These are phyloP conservation scores for Tuber indicum DNA, from an alignment of 495 filamentous ascomycete genomes.

Conservation along the genomic window DNA sequence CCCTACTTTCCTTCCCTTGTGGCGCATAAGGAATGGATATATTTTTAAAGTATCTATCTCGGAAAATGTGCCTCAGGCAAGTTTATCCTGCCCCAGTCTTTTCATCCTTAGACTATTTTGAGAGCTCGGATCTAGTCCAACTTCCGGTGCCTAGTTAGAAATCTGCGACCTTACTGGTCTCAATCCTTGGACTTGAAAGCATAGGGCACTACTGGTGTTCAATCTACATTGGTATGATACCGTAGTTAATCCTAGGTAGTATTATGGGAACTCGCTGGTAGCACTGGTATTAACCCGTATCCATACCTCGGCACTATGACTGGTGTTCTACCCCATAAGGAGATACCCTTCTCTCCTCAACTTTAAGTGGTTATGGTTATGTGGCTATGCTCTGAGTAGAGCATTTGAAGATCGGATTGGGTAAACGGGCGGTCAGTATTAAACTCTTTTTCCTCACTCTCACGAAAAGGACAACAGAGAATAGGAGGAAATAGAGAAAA, in stretches of 20 bases:
- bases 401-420: background rate
- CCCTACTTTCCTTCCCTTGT: background rate
- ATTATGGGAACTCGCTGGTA: slow-evolving; percentile 51
- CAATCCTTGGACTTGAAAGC: slow-evolving; percentile 80
- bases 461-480: background rate
- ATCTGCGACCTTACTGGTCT: slow-evolving; percentile 64
- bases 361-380: background rate
- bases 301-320: slow-evolving; percentile 77
- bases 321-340: slow-evolving; percentile 66
- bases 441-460: background rate
- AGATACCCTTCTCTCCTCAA: background rate
- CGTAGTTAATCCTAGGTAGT: background rate
- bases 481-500: background rate
- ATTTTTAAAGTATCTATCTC: background rate
- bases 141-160: slow-evolving; percentile 80
- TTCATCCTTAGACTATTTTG: background rate
- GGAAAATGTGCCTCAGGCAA: too few species aligned
- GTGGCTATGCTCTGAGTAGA: background rate
- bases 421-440: background rate
- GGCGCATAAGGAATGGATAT: background rate
- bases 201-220: slow-evolving; percentile 60
- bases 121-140: slow-evolving; percentile 54
- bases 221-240: slow-evolving; percentile 2
- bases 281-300: slow-evolving; percentile 84
- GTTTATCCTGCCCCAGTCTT: background rate